Percentiles rank a stretch among this genome's conserved stretches.
phyloP scores from a whole-genome alignment of 768 basidiomycete species.

The Suillus fuscotomentosus region DNA sequence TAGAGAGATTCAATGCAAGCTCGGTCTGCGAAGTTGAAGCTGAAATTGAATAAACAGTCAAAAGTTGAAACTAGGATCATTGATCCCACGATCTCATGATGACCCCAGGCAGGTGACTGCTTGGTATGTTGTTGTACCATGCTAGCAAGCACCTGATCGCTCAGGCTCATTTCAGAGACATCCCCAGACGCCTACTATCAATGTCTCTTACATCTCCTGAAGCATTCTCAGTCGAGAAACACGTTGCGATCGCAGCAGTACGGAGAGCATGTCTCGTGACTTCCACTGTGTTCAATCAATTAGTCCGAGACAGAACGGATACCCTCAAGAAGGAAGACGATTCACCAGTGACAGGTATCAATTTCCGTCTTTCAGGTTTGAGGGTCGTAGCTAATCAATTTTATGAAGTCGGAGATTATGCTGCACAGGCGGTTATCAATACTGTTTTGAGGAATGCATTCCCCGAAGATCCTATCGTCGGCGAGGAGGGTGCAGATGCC shows the following conservation, averaged over 20 bases:
- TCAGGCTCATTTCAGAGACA: background rate
- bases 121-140: background rate
- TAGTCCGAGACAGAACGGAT: conserved; percentile 68
- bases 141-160: conserved; percentile 3
- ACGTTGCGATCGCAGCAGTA: conserved; percentile 84
- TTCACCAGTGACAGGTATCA: conserved; percentile 81
- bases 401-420: conserved; percentile 81
- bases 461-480: conserved; percentile 85
- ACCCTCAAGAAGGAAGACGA: conserved; percentile 90
- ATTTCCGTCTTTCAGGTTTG: background rate
- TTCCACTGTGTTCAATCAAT: conserved; percentile 78
- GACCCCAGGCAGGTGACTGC: background rate
- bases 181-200: background rate
- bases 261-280: conserved; percentile 84
- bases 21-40: background rate
- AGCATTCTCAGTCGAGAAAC: conserved; percentile 63
- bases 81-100: conserved; percentile 1
- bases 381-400: background rate
- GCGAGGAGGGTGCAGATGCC: conserved; percentile 90
- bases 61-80: background rate
- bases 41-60: background rate
- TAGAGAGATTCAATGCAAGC: background rate
- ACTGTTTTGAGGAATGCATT: conserved; percentile 75
- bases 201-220: background rate
- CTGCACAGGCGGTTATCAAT: conserved; percentile 91